Evolutionary conservation across 345 rosid genomes (phyloP), one percentile per base, ranked within the genome.

Genomic region (Melastoma malabathricum): DNA sequence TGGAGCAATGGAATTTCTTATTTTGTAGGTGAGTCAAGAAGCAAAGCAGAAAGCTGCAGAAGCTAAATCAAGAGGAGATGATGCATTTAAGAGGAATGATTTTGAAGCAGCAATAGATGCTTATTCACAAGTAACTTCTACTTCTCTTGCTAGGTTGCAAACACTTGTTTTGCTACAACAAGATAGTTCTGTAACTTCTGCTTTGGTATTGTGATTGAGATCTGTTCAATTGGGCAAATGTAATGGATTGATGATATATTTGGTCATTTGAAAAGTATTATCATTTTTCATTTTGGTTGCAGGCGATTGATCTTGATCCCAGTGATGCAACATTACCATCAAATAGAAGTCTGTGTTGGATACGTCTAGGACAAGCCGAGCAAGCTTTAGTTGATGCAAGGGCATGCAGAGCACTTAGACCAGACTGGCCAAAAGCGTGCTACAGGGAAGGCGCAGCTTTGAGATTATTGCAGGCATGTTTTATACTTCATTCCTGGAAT

Each of bases 401-500:
- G 76, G 71, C 68, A 18, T 90, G 92, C 59, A 77, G 82, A 74
- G 75, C 65, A 66, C 59, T 84, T 47, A 78, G 70, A 66, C 85
- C 92, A 0, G 82, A 84, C 54, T 86, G 96, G 96, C 62, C 92
- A 31, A 86, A 90, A 74, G 94, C 75, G 46, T 90, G 94, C 68
- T 90, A 75, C 63, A 75, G 94, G 59, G 98, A 86, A 78, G 98
- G 98, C 10, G 84, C 92, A 58, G 94, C 98, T 64, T 75, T 90
- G 56, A 81, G 78, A 6, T 66, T 79, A 48, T 70, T 80, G 64
- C 77, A 51, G 54, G 54, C 54, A 51, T 6, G 54, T n/a, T 34
- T 51, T 51, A 17, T 51, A 15, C 54, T 29, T 10, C 0, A 43
- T 17, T 27, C 39, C 43, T 5, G 15, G 12, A 34, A n/a, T 27